Evolutionary conservation across 495 filamentous ascomycete species (phyloP).

Genomic region (Patellaria atrata): DNA sequence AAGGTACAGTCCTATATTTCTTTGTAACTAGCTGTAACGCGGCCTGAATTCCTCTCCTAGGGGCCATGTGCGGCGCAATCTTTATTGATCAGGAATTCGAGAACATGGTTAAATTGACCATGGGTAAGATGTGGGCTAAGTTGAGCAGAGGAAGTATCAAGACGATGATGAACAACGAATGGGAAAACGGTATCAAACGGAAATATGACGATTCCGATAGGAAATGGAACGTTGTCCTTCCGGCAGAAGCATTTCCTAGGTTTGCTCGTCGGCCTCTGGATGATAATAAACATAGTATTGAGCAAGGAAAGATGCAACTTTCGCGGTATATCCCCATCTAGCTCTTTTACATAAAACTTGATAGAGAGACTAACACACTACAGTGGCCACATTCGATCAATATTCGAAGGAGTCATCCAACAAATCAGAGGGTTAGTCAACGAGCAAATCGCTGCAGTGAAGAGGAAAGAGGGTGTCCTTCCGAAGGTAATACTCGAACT

Average conservation of each 20-base stretch:
- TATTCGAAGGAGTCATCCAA: slow-evolving; percentile 1
- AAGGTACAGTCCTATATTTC: background rate
- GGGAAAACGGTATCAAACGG: slow-evolving; percentile 16
- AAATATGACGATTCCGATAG: slow-evolving; percentile 2
- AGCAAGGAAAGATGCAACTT: too few species aligned
- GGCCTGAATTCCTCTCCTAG: slow-evolving; percentile 5
- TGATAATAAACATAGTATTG: too few species aligned
- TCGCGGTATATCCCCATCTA: too few species aligned
- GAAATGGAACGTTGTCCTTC: background rate
- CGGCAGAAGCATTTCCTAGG: background rate
- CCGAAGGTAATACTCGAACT: slow-evolving; percentile 5
- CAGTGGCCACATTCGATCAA: slow-evolving; percentile 1
- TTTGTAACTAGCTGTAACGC: background rate
- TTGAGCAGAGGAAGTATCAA: slow-evolving; percentile 1
- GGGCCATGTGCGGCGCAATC: slow-evolving; percentile 11
- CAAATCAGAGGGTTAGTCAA: slow-evolving; percentile 3
- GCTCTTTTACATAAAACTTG: too few species aligned
- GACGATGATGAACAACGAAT: slow-evolving; percentile 9
- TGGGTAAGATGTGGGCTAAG: slow-evolving; percentile 5
- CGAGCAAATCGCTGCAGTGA: slow-evolving; percentile 3
- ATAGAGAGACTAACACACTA: background rate
- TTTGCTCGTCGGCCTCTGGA: too few species aligned
- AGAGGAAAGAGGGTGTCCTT: background rate
- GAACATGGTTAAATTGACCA: background rate
- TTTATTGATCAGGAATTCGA: slow-evolving; percentile 13